phyloP scores from a whole-genome alignment of 2,329 filamentous ascomycete species.

The Akanthomyces muscarius region DNA sequence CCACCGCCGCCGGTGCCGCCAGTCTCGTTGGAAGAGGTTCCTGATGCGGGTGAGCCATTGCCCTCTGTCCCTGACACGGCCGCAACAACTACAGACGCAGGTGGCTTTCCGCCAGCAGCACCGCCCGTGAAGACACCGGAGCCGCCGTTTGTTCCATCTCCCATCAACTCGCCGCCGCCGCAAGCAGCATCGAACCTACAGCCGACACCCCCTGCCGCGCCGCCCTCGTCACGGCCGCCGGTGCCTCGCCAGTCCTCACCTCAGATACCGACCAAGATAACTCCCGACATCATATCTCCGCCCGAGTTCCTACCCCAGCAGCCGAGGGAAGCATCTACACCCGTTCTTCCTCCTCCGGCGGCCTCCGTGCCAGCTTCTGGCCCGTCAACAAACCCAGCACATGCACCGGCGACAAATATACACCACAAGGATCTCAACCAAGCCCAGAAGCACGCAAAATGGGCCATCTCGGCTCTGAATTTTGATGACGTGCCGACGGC shows the following conservation, averaged over 20 bases:
- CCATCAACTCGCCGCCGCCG: neutral
- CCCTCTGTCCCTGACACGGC: conserved; percentile 16
- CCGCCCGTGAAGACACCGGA: conserved; percentile 22
- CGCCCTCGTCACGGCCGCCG: conserved; percentile 20
- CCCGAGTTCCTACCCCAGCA: conserved; percentile 21
- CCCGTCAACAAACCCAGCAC: conserved; percentile 18
- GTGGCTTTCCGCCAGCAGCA: conserved; percentile 23
- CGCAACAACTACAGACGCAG: conserved; percentile 25
- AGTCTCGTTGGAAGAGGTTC: conserved; percentile 50
- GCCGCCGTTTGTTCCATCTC: conserved; percentile 20
- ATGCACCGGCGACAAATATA: conserved; percentile 19
- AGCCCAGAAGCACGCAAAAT: conserved; percentile 94
- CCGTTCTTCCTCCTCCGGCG: conserved; percentile 21
- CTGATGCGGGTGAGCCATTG: conserved; percentile 40
- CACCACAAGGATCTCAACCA: conserved; percentile 60
- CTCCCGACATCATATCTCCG: conserved; percentile 24
- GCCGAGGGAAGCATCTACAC: conserved; percentile 21
- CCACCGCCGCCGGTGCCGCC: conserved; percentile 39
- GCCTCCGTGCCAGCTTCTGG: conserved; percentile 12
- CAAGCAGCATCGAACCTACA: neutral
- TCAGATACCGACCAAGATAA: conserved; percentile 26
- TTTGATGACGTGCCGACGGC: conserved; percentile 95
- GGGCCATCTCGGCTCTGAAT: conserved; percentile 93
- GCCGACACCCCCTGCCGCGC: neutral
- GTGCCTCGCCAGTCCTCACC: conserved; percentile 29